A percentile compares a stretch with the other conserved stretches of the same genome.
phyloP scores from a whole-genome alignment of 306 rosid species.

The Quercus dentata region DNA sequence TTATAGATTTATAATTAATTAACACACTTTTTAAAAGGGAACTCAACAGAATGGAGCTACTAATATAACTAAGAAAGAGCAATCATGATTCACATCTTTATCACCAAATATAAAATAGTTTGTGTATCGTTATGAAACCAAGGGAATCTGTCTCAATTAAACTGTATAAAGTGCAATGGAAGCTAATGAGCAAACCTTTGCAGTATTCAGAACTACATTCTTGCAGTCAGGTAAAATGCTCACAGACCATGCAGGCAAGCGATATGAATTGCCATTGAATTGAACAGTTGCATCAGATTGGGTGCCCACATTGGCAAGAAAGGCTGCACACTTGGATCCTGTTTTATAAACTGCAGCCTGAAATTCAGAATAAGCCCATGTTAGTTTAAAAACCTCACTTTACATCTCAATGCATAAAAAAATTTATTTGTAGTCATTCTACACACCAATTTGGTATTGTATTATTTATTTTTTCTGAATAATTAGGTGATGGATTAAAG shows the following conservation, averaged over 20 bases:
- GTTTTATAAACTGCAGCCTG: conserved; percentile 83
- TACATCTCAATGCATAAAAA: conserved; percentile 1
- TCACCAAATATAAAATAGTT: neutral
- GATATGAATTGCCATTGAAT: conserved; percentile 73
- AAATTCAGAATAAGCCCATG: conserved; percentile 12
- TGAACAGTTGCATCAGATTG: conserved; percentile 62
- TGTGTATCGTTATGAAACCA: neutral
- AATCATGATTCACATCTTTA: neutral
- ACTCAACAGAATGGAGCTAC: neutral
- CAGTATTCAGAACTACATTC: conserved; percentile 82
- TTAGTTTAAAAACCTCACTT: neutral
- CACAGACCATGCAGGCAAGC: conserved; percentile 94
- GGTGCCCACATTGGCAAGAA: conserved; percentile 72
- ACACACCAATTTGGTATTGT: neutral
- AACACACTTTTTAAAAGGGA: neutral
- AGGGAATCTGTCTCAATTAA: neutral
- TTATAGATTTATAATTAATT: neutral
- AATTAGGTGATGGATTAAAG: neutral
- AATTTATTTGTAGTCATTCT: neutral
- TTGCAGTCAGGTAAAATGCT: conserved; percentile 99
- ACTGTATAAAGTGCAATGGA: neutral
- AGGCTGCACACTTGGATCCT: conserved; percentile 68
- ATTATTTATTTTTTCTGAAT: neutral
- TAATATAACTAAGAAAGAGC: neutral
- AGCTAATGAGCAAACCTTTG: conserved; percentile 65